Percentiles rank a stretch among this genome's conserved stretches.
Conservation (phyloP, 371 early-diverging fungal genomes). For the Mortierella sp. region DNA sequence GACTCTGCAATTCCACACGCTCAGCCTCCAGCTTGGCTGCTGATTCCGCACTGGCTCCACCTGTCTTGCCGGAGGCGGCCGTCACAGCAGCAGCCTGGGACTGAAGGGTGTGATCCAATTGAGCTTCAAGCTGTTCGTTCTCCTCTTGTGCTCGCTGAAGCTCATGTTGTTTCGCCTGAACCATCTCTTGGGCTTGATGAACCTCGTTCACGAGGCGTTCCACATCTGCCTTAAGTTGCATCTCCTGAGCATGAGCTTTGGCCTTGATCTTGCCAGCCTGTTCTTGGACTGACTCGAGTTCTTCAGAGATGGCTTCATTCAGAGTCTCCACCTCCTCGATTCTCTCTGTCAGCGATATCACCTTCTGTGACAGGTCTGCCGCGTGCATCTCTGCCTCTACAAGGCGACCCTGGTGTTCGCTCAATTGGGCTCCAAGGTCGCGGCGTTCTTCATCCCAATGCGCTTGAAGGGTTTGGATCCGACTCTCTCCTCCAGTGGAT, state of each 20-base stretch:
- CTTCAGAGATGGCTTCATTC: conserved; percentile 12
- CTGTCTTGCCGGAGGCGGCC: background rate
- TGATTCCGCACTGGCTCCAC: background rate
- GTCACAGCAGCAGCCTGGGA: conserved; percentile 1
- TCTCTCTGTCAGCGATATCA: conserved; percentile 9
- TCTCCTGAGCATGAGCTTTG: background rate
- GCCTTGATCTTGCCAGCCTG: background rate
- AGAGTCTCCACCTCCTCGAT: conserved; percentile 10
- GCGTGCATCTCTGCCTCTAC: conserved; percentile 11
- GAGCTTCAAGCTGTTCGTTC: conserved; percentile 3
- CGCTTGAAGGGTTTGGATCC: background rate
- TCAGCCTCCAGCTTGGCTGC: conserved; percentile 2
- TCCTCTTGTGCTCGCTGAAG: background rate
- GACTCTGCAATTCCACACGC: conserved; percentile 1
- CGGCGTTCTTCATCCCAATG: conserved; percentile 11
- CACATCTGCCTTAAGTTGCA: conserved; percentile 7
- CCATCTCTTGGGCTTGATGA: conserved; percentile 9
- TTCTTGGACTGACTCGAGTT: conserved; percentile 7
- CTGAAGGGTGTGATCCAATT: conserved; percentile 1
- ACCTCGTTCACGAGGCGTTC: conserved; percentile 9
- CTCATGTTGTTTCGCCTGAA: conserved; percentile 5
- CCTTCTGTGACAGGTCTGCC: conserved; percentile 5
- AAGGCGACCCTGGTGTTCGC: background rate
- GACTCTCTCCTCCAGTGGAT: background rate
- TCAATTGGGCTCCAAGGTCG: background rate